Base-by-base conservation (phyloP, 768 basidiomycete genomes). In the Sistotremastrum niveocremeum region DNA sequence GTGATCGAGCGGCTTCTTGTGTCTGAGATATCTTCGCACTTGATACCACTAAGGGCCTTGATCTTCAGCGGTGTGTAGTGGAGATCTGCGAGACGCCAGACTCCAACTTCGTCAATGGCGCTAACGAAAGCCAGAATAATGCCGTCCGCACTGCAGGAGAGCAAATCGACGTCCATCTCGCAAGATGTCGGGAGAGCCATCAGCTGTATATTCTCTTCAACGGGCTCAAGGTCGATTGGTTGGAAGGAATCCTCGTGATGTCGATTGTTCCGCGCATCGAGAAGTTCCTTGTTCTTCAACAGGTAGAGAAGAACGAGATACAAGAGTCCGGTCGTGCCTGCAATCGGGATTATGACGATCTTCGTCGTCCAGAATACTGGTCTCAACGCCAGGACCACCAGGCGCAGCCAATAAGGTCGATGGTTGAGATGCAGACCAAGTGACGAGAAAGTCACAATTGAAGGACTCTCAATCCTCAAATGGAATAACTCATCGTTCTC, bases 211-310 rank as follows among this genome's bases (percentile, higher is more conserved):
- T 9, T 45, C 34, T 52, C 42, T 44, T 52, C 39, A 34, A 37
- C 33, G 43, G 57, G 61, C 12, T 43, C 52, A 39, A 59, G 58
- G 44, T 65, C 60, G 4, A 64, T 60, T 6, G 60, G 53, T 6
- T 60, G 52, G 49, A 71, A 70, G 1, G 66, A 56, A 34, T 74
- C 76, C 2, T 66, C 65, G 33, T 76, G 71, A 56, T 82, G 72
- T 37, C 81, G 56, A 45, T 65, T 57, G 39, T 65, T 71, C 55
- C 91, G 88, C 3, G 86, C 84, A 55, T 91, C 91, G 34, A 95
- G 71, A 1, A 91, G 74, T 48, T 99, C 91, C 0, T 88, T 78
- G 52, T 94, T 82, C 65, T 93, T 94, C 50, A 97, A 67, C 2
- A 99, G 70, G 58, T 91, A 91, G 7, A 88, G 68, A 6, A 94